Base-by-base conservation (phyloP, 1,284 basidiomycete genomes). In the Amylostereum areolatum region DNA sequence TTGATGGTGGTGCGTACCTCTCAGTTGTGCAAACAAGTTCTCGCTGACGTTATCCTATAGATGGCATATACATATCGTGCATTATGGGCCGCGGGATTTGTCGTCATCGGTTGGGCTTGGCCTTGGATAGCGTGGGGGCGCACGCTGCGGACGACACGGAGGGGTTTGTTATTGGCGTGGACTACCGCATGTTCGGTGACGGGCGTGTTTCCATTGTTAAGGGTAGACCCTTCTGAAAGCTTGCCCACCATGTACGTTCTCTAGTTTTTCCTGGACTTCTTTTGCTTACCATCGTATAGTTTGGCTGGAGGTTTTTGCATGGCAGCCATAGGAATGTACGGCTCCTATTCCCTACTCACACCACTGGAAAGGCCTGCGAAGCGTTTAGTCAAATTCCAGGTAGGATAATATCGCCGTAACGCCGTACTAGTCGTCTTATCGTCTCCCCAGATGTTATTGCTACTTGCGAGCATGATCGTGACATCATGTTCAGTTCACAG, bases 161-260 rank as follows among this genome's bases (percentile, higher is more conserved):
- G 61, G 46, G 52, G 46, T 1, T 60, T 74, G 27, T 52, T 67
- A 2, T 42, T 65, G 1, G 56, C 64, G 0, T 92, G 87, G 89
- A 62, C 65, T 1, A 29, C 63, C 3, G 68, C 71, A 3, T 92
- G 85, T 63, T 54, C 80, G 3, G 57, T 69, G 8, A 81, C 77
- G 1, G 80, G 75, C 0, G 56, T 88, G 2, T 94, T 94, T 56
- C 89, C 89, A 0, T 60, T 89, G 28, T 69, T 89, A 29, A 70
- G 78, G 12, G 83, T 92, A 2, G 83, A 93, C 55, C 90, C 91
- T 61, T 69, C 73, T 12, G 91, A 94, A 64, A 84, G 71, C 55
- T 49, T 86, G 34, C 31, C 60, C 0, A 59, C 72, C 6, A 81
- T 91, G 88, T 89, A 55, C 59, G 80, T 68, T 9, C 29, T 43